These are phyloP conservation scores for Monascus ruber DNA, from an alignment of 2,329 filamentous ascomycete species.

Conservation along the genomic window DNA sequence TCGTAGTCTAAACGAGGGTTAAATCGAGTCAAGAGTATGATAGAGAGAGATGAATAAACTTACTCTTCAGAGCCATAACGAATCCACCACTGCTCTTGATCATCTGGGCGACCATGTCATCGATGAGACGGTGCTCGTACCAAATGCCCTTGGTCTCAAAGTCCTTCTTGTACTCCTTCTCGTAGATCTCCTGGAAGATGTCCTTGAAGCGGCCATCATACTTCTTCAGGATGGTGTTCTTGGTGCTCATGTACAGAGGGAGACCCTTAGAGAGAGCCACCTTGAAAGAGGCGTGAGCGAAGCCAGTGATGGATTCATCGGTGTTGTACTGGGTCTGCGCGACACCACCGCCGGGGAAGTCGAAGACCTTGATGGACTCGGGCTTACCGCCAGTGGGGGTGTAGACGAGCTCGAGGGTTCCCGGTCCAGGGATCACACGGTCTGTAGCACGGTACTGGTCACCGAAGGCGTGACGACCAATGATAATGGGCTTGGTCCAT, in stretches of 20 bases:
- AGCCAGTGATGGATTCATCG: slow-evolving; percentile 84
- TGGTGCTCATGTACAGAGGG: slow-evolving; percentile 99
- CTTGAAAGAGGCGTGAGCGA: slow-evolving; percentile 95
- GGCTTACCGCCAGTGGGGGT: slow-evolving; percentile 70
- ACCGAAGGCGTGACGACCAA: slow-evolving; percentile 94
- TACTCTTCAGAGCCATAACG: slow-evolving; percentile 97
- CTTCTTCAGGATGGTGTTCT: slow-evolving; percentile 99
- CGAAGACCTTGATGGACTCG: slow-evolving; percentile 77
- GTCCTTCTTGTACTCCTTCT: slow-evolving; percentile 70
- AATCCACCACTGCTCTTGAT: slow-evolving; percentile 96
- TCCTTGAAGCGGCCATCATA: slow-evolving; percentile 99
- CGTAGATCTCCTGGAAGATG: slow-evolving; percentile 96
- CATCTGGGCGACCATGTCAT: slow-evolving; percentile 99
- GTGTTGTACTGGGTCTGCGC: slow-evolving; percentile 98
- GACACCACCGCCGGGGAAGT: slow-evolving; percentile 78
- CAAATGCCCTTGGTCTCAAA: slow-evolving; percentile 91
- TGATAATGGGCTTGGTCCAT: slow-evolving; percentile 99
- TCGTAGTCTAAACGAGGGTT: slow-evolving; percentile 64
- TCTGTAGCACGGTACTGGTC: slow-evolving; percentile 99
- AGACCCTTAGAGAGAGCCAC: slow-evolving; percentile 75
- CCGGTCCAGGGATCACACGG: slow-evolving; percentile 66
- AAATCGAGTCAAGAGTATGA: too few relatives aligned
- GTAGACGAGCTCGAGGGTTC: slow-evolving; percentile 89
- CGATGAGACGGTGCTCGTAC: slow-evolving; percentile 98
- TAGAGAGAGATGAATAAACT: slow-evolving; percentile 23